These are phyloP conservation scores for Eucalyptus tenuipes DNA, from an alignment of 345 rosid genomes.

Conservation along the genomic window DNA sequence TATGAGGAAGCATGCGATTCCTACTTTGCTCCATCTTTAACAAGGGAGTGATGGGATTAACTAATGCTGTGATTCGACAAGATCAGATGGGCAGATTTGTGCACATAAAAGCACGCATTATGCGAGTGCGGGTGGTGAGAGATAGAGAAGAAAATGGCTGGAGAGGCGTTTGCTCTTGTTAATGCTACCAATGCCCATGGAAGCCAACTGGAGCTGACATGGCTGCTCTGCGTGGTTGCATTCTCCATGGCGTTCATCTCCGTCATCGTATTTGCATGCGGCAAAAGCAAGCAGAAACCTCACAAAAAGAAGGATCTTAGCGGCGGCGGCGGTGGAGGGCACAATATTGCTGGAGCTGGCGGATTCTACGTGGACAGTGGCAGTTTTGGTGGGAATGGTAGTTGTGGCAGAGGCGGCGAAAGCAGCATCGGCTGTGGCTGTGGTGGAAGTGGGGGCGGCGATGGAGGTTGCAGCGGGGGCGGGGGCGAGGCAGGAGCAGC, in stretches of 20 bases:
- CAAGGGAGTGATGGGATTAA: background rate
- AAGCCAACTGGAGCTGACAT: background rate
- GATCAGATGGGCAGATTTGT: background rate
- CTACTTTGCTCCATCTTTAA: background rate
- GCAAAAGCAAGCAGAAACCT: background rate
- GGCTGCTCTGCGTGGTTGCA: background rate
- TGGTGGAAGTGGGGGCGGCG: background rate
- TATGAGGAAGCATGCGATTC: background rate
- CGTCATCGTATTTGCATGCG: background rate
- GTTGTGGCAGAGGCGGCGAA: background rate
- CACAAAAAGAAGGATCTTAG: background rate
- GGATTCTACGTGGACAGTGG: background rate
- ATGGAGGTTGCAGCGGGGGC: background rate
- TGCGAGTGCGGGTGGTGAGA: background rate
- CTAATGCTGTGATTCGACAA: background rate
- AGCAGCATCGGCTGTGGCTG: background rate
- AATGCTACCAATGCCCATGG: background rate
- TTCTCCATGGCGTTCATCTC: background rate
- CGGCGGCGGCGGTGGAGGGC: background rate
- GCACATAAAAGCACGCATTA: background rate
- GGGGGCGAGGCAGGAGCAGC: background rate
- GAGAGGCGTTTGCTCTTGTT: background rate
- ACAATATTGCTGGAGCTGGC: background rate
- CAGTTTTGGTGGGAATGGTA: background rate
- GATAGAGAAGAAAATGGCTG: background rate